Evolutionary conservation across 768 basidiomycete genomes (phyloP).

Genomic region (Amanita subjunquillea): DNA sequence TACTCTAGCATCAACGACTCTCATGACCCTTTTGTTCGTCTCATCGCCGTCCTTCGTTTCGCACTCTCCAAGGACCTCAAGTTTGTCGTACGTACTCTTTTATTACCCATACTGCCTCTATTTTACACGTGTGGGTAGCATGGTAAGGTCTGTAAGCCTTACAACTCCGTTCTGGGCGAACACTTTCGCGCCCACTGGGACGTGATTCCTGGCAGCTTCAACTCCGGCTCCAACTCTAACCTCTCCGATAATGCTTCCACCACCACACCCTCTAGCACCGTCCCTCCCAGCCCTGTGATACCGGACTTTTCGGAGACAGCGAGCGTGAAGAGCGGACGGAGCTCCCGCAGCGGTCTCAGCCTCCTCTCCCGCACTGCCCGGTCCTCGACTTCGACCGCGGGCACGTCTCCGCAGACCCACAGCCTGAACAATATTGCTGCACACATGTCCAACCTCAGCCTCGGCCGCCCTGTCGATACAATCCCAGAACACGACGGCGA

Average conservation of each 20-base stretch:
- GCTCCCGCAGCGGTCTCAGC: constrained; percentile 48
- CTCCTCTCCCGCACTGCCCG: constrained; percentile 39
- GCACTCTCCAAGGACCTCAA: constrained; percentile 91
- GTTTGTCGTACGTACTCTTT: constrained; percentile 56
- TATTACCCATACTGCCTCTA: neutral
- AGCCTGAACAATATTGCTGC: constrained; percentile 34
- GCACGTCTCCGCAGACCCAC: constrained; percentile 38
- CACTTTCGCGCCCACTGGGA: constrained; percentile 89
- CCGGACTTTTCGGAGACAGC: constrained; percentile 30
- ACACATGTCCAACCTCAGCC: constrained; percentile 51
- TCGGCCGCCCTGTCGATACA: constrained; percentile 25
- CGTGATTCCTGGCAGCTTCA: constrained; percentile 34
- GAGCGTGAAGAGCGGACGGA: constrained; percentile 49
- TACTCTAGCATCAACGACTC: constrained; percentile 76
- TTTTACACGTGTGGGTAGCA: constrained; percentile 33
- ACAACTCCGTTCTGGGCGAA: constrained; percentile 81
- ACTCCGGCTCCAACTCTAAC: constrained; percentile 19
- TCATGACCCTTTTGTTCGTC: constrained; percentile 85
- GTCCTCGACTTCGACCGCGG: constrained; percentile 40
- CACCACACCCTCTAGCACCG: constrained; percentile 14
- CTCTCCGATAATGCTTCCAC: constrained; percentile 25
- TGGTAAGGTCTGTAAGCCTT: constrained; percentile 90
- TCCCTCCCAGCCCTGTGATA: constrained; percentile 7
- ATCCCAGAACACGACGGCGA: constrained; percentile 8
- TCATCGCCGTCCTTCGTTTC: constrained; percentile 87